Conservation (phyloP, 306 rosid genomes). For the Datisca glomerata region DNA sequence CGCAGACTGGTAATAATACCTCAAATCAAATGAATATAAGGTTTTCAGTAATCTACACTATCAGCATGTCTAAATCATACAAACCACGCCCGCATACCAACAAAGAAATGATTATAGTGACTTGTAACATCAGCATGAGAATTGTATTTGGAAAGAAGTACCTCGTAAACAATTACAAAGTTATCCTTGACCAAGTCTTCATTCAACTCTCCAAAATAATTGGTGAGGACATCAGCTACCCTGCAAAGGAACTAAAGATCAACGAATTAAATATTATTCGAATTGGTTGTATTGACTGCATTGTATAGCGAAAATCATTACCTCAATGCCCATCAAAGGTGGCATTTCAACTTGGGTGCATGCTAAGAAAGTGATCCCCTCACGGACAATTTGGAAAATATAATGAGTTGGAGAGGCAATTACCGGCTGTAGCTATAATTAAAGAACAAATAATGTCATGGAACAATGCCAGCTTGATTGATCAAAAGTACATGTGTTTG, state of each 20-base stretch:
- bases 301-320: slow-evolving; percentile 12
- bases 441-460: background rate
- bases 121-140: background rate
- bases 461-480: too few relatives aligned
- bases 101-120: too few relatives aligned
- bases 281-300: background rate
- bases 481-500: too few relatives aligned
- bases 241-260: slow-evolving; percentile 83
- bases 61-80: background rate
- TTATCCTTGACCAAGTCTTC: slow-evolving; percentile 86
- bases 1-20: too few relatives aligned
- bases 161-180: slow-evolving; percentile 86
- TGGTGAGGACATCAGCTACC: slow-evolving; percentile 83
- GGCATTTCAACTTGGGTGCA: slow-evolving; percentile 98
- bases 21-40: too few relatives aligned
- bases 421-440: slow-evolving; percentile 62
- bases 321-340: slow-evolving; percentile 95
- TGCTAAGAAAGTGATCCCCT: slow-evolving; percentile 89
- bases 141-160: slow-evolving; percentile 11
- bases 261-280: slow-evolving; percentile 22
- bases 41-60: background rate
- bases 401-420: slow-evolving; percentile 96
- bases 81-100: too few relatives aligned
- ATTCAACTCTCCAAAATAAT: slow-evolving; percentile 83
- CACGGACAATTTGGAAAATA: slow-evolving; percentile 80